Evolutionary conservation across 2,329 filamentous ascomycete species (phyloP), one percentile per base, ranked within the genome.

Genomic region (Cucurbitaria berberidis): DNA sequence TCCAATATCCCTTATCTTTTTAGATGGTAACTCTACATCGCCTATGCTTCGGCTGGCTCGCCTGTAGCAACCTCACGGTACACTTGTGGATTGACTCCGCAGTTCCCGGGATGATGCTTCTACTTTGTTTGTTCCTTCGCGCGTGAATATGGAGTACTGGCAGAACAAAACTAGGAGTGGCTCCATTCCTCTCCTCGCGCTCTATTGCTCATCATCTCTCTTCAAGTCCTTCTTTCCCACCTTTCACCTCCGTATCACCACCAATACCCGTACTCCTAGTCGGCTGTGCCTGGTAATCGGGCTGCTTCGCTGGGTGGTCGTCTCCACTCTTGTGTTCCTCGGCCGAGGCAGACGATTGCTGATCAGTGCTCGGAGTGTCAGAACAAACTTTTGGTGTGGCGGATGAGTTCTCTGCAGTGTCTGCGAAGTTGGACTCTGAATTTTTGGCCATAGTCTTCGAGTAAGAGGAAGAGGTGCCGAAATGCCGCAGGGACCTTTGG

Each of bases 241-340:
- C 72, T 44, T 70, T 59, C 2, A 74, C 69, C 40, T 64, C 40
- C 21, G 55, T 46, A 15, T 45, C 32, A 7, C 67, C 68, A 1
- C 68, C 72, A 45, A 76, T 73, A 0, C 74, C 73, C 16, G 73
- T 76, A 29, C 46, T 68, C 38, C 70, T 55, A 1, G 53, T 63
- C 5, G 70, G 70, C 55, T 70, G 47, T 16, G 55, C 49, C 53
- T 76, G 73, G 7, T 60, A 45, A 45, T 76, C 73, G 0, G 73
- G 73, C 45, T 76, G 74, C 51, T 75, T 76, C 0, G 73, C 73
- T 1, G 74, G 74, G 47, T 76, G 72, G 18, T 75, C 68, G 32
- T 70, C 66, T 1, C 70, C 70, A 9, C 29, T 63, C 52, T 65
- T 64, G 21, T 64, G 45, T 48, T 71, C 64, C 0, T 69, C 51